Percentiles rank a stretch among this genome's conserved stretches.
phyloP scores from a whole-genome alignment of 1,284 basidiomycete species.

The Sporisorium iseilematis-ciliati region DNA sequence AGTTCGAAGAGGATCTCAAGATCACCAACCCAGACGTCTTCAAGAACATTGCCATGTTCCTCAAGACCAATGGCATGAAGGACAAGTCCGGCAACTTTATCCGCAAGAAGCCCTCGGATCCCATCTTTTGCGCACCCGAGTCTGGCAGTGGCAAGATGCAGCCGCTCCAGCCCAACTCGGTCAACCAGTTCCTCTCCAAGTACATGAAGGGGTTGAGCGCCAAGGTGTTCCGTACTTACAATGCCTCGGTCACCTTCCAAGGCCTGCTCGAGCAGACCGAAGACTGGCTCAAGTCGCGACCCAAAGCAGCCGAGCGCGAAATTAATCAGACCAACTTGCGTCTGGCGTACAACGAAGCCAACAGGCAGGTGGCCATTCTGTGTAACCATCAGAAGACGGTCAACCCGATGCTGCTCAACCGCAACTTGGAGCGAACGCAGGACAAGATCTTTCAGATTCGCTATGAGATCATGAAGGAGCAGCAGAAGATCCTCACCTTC shows the following conservation, averaged over 20 bases:
- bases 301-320: constrained; percentile 62
- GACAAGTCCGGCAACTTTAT: constrained; percentile 76
- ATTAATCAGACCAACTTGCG: constrained; percentile 62
- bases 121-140: constrained; percentile 78
- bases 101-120: constrained; percentile 87
- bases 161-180: constrained; percentile 56
- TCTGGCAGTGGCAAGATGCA: constrained; percentile 52
- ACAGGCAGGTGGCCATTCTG: constrained; percentile 68
- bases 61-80: constrained; percentile 62
- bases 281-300: constrained; percentile 61
- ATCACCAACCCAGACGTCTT: constrained; percentile 64
- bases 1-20: constrained; percentile 67
- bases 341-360: constrained; percentile 68
- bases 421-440: constrained; percentile 55
- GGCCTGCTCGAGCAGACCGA: constrained; percentile 68
- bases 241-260: constrained; percentile 69
- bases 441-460: constrained; percentile 63
- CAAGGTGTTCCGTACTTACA: constrained; percentile 70
- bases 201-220: constrained; percentile 68
- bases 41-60: constrained; percentile 68
- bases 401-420: constrained; percentile 61
- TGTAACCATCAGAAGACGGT: constrained; percentile 70
- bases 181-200: constrained; percentile 67
- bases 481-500: constrained; percentile 65
- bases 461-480: constrained; percentile 68